Conservation (phyloP, 2,329 filamentous ascomycete species). For the Blastomyces percursus region DNA sequence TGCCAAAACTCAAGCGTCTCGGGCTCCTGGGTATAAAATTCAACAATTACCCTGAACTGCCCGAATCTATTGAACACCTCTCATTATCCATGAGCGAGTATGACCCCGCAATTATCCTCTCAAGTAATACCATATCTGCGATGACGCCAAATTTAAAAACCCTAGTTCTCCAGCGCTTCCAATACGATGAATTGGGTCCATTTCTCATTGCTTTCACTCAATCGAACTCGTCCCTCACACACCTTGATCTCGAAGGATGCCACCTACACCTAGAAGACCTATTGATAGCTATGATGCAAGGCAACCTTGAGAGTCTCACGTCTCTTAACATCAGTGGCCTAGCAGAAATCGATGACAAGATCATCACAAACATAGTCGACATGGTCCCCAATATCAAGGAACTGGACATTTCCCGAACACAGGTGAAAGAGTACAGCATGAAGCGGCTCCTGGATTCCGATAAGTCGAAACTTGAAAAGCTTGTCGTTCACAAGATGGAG, state of each 20-base stretch:
- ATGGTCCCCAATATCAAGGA: slow-evolving; percentile 22
- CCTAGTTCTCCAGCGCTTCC: slow-evolving; percentile 17
- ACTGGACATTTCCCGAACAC: slow-evolving; percentile 26
- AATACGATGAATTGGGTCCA: neutral
- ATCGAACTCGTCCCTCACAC: slow-evolving; percentile 17
- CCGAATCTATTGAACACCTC: slow-evolving; percentile 22
- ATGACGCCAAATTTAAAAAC: slow-evolving; percentile 21
- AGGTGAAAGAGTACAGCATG: slow-evolving; percentile 26
- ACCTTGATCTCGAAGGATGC: slow-evolving; percentile 22
- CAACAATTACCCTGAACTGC: slow-evolving; percentile 17
- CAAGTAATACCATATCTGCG: slow-evolving; percentile 6
- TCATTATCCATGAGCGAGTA: slow-evolving; percentile 13
- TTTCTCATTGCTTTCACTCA: slow-evolving; percentile 5
- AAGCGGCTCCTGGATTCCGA: slow-evolving; percentile 21
- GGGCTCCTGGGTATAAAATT: slow-evolving; percentile 21
- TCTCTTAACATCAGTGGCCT: slow-evolving; percentile 23
- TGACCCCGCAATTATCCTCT: neutral
- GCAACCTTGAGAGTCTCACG: slow-evolving; percentile 17
- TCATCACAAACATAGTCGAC: slow-evolving; percentile 14
- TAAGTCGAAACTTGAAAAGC: slow-evolving; percentile 13
- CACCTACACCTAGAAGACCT: slow-evolving; percentile 15
- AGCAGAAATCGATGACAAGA: slow-evolving; percentile 19
- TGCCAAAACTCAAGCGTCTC: slow-evolving; percentile 18
- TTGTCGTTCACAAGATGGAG: neutral
- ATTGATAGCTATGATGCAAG: slow-evolving; percentile 11